Base-by-base conservation (phyloP, 495 filamentous ascomycete species). In the Cryomyces antarcticus region DNA sequence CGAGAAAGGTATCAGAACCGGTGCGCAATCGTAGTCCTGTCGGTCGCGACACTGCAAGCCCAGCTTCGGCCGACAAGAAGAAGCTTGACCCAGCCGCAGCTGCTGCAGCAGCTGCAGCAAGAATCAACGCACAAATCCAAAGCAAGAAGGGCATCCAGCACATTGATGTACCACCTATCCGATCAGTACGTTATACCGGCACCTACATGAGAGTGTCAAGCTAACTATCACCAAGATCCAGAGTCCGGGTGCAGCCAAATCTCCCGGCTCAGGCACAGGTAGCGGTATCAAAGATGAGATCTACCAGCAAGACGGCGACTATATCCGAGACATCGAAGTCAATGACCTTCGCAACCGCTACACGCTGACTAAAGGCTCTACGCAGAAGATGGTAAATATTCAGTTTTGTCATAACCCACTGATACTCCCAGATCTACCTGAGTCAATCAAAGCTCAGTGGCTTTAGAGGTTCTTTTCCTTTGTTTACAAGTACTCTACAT, bases 341-440 rank as follows among this genome's bases (percentile, higher is more conserved):
- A 97, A 97, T 65, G 86, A 95, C 58, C 63, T 96, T 51, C 83
- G 88, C 53, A 97, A 97, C 59, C 81, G 87, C 51, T 97, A 97
- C 57, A 82, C 86, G 60, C 72, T 97, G 65, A 97, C 89, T 49
- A 97, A 93, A 71, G 88, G 89, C 51, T 79, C 82, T 53, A 93
- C 86, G 49, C 89, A 97, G 70, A 92, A 93, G 72, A 93, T 87
- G 89, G 89, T 97, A 96, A 94, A 79, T 83, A 70, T 57, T 63
- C 17, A 24, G 17, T 75, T 72, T 75, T 70, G 56, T 62, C 50
- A 37, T 41, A 67, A 57, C 67, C 64, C 69, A 80, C 84, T 92
- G 82, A 92, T 88, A 63, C 52, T 66, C 64, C 63, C 77, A 83
- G 78, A 71, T 24, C 17, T 24, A 24, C 17, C 58, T 51, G 61